These are phyloP conservation scores for Sparassis latifolia DNA, from an alignment of 1,284 basidiomycete genomes.

Conservation along the genomic window DNA sequence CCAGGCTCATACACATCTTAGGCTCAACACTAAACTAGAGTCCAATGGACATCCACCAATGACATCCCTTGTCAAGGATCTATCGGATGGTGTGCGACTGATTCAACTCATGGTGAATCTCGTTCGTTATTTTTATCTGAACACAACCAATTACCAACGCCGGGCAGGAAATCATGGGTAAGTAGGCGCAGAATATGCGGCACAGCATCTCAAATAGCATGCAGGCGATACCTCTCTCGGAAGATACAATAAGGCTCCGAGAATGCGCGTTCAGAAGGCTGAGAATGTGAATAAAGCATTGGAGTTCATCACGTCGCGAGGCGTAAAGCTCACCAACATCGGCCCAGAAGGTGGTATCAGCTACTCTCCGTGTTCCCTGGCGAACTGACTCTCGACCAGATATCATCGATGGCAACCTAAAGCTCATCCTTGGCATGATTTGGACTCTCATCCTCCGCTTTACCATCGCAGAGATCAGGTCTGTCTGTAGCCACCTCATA, in stretches of 20 bases:
- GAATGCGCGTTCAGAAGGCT: conserved; percentile 93
- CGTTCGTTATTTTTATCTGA: too few species aligned
- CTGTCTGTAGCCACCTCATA: conserved; percentile 21
- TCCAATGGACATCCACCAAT: conserved; percentile 83
- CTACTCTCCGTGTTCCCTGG: too few species aligned
- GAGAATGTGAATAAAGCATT: conserved; percentile 97
- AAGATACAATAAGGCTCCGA: conserved; percentile 84
- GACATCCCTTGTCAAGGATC: conserved; percentile 83
- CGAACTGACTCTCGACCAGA: conserved; percentile 40
- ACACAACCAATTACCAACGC: too few species aligned
- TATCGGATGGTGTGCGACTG: conserved; percentile 91
- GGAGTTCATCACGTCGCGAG: conserved; percentile 91
- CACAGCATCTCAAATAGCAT: not conserved
- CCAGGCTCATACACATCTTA: conserved; percentile 15
- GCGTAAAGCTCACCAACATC: conserved; percentile 96
- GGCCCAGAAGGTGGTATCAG: conserved; percentile 74
- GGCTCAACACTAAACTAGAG: conserved; percentile 96
- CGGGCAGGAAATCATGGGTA: conserved; percentile 88
- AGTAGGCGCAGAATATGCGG: conserved; percentile 5
- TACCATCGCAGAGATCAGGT: conserved; percentile 98
- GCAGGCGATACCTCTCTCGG: conserved; percentile 86
- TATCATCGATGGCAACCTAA: conserved; percentile 96
- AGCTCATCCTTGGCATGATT: conserved; percentile 97
- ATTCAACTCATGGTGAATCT: conserved; percentile 79
- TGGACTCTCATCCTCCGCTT: conserved; percentile 97